A percentile compares a stretch with the other conserved stretches of the same genome.
These are phyloP conservation scores for Teratosphaeria destructans DNA, from an alignment of 2,329 filamentous ascomycete genomes.

Conservation along the genomic window DNA sequence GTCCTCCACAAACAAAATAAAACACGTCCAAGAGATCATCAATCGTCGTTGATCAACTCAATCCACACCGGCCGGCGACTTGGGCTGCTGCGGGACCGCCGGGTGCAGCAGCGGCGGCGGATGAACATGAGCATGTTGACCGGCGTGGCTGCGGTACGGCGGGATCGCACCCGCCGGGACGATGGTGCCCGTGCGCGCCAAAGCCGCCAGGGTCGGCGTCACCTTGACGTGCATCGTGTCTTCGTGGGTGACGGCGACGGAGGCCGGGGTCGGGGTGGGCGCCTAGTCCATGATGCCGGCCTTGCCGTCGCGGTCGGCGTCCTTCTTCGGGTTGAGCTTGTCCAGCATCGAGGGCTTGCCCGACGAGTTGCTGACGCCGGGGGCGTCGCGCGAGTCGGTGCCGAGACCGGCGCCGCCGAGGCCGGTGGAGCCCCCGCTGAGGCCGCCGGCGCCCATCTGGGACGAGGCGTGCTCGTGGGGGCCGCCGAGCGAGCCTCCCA, in stretches of 20 bases:
- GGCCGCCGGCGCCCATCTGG: slow-evolving; percentile 5
- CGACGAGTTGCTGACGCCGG: slow-evolving; percentile 3
- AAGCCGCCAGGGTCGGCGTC: not conserved
- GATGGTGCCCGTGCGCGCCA: slow-evolving; percentile 1
- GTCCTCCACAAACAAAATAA: not conserved
- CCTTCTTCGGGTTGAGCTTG: slow-evolving; percentile 45
- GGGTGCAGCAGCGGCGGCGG: not conserved
- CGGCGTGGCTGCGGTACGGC: not conserved
- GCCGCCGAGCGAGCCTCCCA: slow-evolving; percentile 10
- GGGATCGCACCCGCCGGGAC: not conserved
- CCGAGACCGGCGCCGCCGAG: not conserved
- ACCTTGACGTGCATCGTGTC: slow-evolving; percentile 2
- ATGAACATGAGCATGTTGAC: not conserved
- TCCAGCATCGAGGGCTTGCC: slow-evolving; percentile 42
- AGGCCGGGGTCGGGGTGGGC: not conserved
- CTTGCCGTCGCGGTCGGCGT: slow-evolving; percentile 47
- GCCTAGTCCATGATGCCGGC: slow-evolving; percentile 41
- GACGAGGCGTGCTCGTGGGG: not conserved
- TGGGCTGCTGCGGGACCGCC: not conserved
- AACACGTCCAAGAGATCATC: not conserved
- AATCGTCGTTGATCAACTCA: not conserved
- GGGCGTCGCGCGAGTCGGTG: not conserved
- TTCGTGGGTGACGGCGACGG: not conserved
- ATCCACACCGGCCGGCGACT: not conserved
- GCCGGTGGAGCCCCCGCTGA: slow-evolving; percentile 5